Evolutionary conservation across 2,329 filamentous ascomycete genomes (phyloP), one percentile per base, ranked within the genome.

Genomic region (Pseudogymnoascus sp.): DNA sequence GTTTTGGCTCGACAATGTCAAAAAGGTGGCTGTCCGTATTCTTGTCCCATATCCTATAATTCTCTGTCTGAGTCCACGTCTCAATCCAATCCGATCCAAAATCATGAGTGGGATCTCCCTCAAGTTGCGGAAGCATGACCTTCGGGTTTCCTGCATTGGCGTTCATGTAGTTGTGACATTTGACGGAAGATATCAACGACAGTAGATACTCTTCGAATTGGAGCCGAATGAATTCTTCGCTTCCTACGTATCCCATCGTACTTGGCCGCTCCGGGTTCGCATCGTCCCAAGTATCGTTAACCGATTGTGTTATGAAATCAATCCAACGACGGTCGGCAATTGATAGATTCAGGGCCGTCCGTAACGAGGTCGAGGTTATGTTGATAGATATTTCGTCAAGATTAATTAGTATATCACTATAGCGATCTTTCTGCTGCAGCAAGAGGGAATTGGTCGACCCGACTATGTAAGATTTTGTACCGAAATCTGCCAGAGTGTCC

Each of bases 131-230:
- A 39, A 88, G 79, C 61, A 86, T 78, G 47, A 80, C 79, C 65
- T 82, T 85, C 5, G 86, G 78, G 66, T 89, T 81, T 61, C 80
- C 74, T 5, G 76, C 73, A 64, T 84, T 76, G 62, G 76, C 74
- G 15, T 74, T 73, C 26, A 86, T 77, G 70, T 88, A 87, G 69
- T 84, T 86, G 73, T 92, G 92, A 72, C 96, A 97, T 72, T 97
- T 97, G 67, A 92, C 88, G 0, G 90, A 86, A 0, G 92, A 90
- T 44, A 97, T 84, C 64, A 99, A 81, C 0, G 92, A 90, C 24
- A 97, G 82, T 5, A 99, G 82, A 71, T 99, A 99, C 70, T 97
- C 92, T 75, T 99, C 94, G 65, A 99, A 99, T 70, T 97, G 93
- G 40, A 97, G 84, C 31, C 94, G 85, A 68, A 99, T 99, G 70